Conservation (phyloP, 2,329 filamentous ascomycete species). For the Aspergillus awamori region DNA sequence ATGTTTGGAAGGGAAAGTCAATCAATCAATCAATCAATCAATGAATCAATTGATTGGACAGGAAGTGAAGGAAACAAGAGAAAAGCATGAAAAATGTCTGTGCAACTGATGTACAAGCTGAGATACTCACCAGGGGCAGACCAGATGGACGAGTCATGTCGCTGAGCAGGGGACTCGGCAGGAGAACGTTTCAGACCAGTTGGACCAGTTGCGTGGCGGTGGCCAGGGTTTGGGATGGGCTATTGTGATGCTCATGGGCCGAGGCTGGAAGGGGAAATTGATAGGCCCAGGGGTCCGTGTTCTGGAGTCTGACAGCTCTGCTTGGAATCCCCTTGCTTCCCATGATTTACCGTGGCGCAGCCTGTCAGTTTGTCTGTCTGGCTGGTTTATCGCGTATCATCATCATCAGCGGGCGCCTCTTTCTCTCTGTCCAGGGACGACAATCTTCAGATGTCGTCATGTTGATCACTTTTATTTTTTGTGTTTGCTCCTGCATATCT, state of each 20-base stretch:
- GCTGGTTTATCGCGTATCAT: neutral
- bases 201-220: neutral
- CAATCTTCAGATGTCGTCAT: neutral
- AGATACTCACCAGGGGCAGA: too few relatives aligned
- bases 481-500: neutral
- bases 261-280: conserved; percentile 4
- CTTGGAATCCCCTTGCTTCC: conserved; percentile 5
- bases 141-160: neutral
- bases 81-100: too few relatives aligned
- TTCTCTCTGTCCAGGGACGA: neutral
- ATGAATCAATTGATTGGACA: too few relatives aligned
- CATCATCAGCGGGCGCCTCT: neutral
- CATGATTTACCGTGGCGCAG: conserved; percentile 1
- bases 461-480: neutral
- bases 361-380: neutral
- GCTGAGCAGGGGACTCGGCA: neutral
- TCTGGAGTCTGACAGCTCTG: conserved; percentile 9
- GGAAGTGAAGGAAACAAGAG: too few relatives aligned
- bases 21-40: too few relatives aligned
- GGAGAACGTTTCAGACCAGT: neutral
- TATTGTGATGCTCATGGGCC: conserved; percentile 7
- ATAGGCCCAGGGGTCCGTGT: conserved; percentile 5
- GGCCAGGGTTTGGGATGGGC: neutral
- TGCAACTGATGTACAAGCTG: too few relatives aligned
- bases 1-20: neutral